phyloP scores from a whole-genome alignment of 192 early-diverging fungal species.

The Coemansia sp. region DNA sequence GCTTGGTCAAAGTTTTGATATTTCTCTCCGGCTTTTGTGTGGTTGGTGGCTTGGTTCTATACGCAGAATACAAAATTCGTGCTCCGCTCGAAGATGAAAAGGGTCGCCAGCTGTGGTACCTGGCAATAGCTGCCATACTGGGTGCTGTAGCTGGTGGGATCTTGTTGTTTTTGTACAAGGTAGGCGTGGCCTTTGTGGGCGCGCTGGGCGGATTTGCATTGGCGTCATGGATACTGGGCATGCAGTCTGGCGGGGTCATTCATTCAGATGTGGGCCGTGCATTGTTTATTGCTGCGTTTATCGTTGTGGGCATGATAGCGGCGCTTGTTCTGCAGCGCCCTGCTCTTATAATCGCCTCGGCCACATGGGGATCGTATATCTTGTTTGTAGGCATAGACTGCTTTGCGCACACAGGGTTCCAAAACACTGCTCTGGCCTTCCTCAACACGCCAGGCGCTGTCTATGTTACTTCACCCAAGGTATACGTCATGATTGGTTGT shows the following conservation, averaged over 20 bases:
- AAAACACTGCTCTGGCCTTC: constrained; percentile 58
- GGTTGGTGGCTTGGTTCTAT: constrained; percentile 50
- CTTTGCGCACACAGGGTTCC: constrained; percentile 75
- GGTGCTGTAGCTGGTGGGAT: constrained; percentile 69
- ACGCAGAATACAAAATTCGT: constrained; percentile 44
- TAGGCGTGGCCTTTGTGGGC: constrained; percentile 75
- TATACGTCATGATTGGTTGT: constrained; percentile 72
- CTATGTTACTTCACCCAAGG: constrained; percentile 56
- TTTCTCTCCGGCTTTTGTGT: constrained; percentile 78
- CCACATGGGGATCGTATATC: constrained; percentile 75
- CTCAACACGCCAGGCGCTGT: constrained; percentile 52
- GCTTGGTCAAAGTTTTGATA: constrained; percentile 64
- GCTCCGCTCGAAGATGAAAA: constrained; percentile 46
- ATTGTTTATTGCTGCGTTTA: constrained; percentile 65
- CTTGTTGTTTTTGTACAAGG: constrained; percentile 63
- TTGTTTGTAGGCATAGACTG: constrained; percentile 79
- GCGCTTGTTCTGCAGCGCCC: constrained; percentile 63
- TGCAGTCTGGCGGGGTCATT: constrained; percentile 62
- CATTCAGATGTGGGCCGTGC: constrained; percentile 61
- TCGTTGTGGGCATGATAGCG: constrained; percentile 61
- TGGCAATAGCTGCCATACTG: constrained; percentile 60
- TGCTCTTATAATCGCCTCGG: constrained; percentile 68
- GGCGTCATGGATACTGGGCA: constrained; percentile 70
- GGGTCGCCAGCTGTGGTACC: constrained; percentile 40
- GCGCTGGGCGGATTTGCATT: constrained; percentile 74